Evolutionary conservation across 805 yeast genomes (phyloP).

Genomic region (Schizosaccharomyces japonicus): DNA sequence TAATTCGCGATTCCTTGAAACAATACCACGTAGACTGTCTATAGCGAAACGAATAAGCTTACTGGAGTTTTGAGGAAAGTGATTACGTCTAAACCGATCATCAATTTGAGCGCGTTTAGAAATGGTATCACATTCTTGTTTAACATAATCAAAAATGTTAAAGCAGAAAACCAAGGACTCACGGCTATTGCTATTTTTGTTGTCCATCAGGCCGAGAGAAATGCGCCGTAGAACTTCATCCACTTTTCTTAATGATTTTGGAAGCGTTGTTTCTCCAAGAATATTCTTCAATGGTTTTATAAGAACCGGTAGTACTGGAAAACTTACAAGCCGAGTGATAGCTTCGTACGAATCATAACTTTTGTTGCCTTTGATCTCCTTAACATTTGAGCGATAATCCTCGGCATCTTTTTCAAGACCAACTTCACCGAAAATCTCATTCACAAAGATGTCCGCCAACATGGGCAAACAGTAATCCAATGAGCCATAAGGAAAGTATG

Average conservation of each 20-base stretch:
- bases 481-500: constrained; percentile 37
- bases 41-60: constrained; percentile 54
- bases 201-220: constrained; percentile 55
- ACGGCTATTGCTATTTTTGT: constrained; percentile 31
- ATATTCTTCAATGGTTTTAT: constrained; percentile 46
- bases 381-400: constrained; percentile 63
- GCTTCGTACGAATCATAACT: constrained; percentile 73
- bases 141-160: constrained; percentile 40
- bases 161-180: constrained; percentile 48
- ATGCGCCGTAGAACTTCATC: constrained; percentile 58
- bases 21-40: constrained; percentile 49
- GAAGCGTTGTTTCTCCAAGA: constrained; percentile 36
- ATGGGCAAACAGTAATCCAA: constrained; percentile 37
- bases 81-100: constrained; percentile 14
- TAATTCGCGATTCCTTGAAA: constrained; percentile 37
- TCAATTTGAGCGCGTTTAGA: constrained; percentile 42
- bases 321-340: constrained; percentile 36
- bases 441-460: constrained; percentile 58
- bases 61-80: constrained; percentile 30
- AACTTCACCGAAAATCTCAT: constrained; percentile 73
- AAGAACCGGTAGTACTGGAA: constrained; percentile 32
- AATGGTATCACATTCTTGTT: constrained; percentile 16
- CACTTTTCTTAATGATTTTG: constrained; percentile 47
- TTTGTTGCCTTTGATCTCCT: constrained; percentile 73
- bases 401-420: constrained; percentile 90